Evolutionary conservation across 1,284 basidiomycete species (phyloP).

Genomic region (Ceratobasidium theobromae): DNA sequence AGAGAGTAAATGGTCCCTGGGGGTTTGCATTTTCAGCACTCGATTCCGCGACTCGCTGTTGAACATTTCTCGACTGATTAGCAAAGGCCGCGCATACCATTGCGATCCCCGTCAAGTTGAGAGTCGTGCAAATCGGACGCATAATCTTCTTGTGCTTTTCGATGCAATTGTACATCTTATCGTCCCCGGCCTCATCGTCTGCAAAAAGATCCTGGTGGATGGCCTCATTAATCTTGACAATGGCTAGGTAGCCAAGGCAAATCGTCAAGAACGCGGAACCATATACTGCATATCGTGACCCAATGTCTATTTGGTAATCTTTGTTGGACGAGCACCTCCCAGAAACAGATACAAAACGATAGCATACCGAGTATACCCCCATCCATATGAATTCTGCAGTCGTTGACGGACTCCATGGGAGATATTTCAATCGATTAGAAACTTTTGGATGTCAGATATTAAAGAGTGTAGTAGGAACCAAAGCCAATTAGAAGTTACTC

Average conservation of each 20-base stretch:
- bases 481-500: no score
- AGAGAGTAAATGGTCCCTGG: conserved; percentile 7
- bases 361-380: conserved; percentile 12
- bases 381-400: conserved; percentile 14
- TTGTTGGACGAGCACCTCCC: neutral
- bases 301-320: neutral
- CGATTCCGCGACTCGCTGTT: neutral
- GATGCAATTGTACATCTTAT: conserved; percentile 25
- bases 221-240: conserved; percentile 1
- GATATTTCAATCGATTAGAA: no score
- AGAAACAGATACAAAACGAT: neutral
- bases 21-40: neutral
- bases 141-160: conserved; percentile 11
- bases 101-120: conserved; percentile 20
- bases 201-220: neutral
- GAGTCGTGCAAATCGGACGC: conserved; percentile 19
- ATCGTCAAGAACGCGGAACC: conserved; percentile 8
- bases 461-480: no score
- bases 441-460: neutral
- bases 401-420: neutral
- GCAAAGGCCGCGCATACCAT: conserved; percentile 12
- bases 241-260: neutral
- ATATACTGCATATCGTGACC: conserved; percentile 24
- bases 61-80: neutral
- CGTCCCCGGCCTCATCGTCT: neutral